Evolutionary conservation across 208 protist species (phyloP).

Genomic region (Leishmania aethiopica): DNA sequence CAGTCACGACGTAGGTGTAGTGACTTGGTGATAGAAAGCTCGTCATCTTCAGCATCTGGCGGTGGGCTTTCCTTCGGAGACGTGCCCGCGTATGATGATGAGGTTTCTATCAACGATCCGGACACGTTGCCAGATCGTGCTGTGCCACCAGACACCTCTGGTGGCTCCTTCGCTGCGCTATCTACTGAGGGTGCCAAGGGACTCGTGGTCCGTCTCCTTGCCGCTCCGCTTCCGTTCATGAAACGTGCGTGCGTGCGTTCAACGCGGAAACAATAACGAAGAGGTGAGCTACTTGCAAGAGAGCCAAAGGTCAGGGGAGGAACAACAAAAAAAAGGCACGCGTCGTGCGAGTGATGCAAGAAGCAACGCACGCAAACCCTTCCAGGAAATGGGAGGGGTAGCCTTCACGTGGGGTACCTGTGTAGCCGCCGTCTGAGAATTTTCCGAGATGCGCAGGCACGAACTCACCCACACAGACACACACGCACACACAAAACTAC

Average conservation of each 20-base stretch:
- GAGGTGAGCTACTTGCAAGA: neutral
- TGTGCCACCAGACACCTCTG: neutral
- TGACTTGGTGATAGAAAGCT: slow-evolving; percentile 16
- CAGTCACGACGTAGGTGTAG: slow-evolving; percentile 74
- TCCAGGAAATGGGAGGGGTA: neutral
- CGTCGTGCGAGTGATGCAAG: neutral
- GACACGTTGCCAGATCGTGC: neutral
- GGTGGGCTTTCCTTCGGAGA: neutral
- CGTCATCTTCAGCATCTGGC: slow-evolving; percentile 14
- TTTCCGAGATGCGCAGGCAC: neutral
- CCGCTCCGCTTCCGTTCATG: neutral
- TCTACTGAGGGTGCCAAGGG: neutral
- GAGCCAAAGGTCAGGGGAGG: neutral
- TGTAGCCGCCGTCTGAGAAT: neutral
- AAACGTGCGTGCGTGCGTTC: neutral
- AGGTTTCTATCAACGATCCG: too few relatives aligned
- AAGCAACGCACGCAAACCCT: neutral
- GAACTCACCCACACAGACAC: neutral
- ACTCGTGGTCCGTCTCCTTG: neutral
- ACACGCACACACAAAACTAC: neutral
- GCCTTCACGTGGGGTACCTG: neutral
- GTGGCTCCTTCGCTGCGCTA: too few relatives aligned
- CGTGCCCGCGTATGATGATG: too few relatives aligned
- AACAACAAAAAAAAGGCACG: neutral
- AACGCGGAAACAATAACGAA: neutral